phyloP scores from a whole-genome alignment of 371 early-diverging fungal genomes.

The Zychaea mexicana region DNA sequence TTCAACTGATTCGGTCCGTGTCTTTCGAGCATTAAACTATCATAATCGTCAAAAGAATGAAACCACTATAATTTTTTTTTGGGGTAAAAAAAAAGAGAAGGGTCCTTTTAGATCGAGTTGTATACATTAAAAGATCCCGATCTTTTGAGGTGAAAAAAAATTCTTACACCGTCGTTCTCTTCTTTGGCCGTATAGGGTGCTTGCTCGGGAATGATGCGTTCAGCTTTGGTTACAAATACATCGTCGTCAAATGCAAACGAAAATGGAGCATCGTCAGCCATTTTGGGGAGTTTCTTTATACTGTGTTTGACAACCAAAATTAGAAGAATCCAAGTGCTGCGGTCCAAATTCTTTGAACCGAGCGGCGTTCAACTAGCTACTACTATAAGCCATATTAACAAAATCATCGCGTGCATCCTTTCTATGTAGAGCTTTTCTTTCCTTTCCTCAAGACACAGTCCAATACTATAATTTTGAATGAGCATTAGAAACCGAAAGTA shows the following conservation, averaged over 20 bases:
- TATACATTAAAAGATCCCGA: neutral
- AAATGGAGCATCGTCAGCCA: slow-evolving; percentile 1
- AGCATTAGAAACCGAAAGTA: too few species aligned
- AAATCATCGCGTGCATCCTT: too few species aligned
- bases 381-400: too few species aligned
- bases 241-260: slow-evolving; percentile 50
- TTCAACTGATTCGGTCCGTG: slow-evolving; percentile 47
- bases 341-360: too few species aligned
- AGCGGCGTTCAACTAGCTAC: too few species aligned
- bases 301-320: too few species aligned
- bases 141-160: neutral
- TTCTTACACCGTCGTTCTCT: slow-evolving; percentile 46
- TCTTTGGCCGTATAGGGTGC: slow-evolving; percentile 39
- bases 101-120: neutral
- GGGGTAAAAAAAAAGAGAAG: too few species aligned
- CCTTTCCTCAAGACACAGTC: too few species aligned
- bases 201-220: slow-evolving; percentile 20
- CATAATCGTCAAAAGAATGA: slow-evolving; percentile 24
- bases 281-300: too few species aligned
- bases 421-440: too few species aligned
- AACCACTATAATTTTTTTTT: slow-evolving; percentile 43
- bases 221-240: slow-evolving; percentile 37
- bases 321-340: too few species aligned
- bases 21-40: slow-evolving; percentile 36
- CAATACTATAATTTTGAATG: too few species aligned